These are phyloP conservation scores for Spathaspora sp. DNA, from an alignment of 1,139 yeast species.

Conservation along the genomic window DNA sequence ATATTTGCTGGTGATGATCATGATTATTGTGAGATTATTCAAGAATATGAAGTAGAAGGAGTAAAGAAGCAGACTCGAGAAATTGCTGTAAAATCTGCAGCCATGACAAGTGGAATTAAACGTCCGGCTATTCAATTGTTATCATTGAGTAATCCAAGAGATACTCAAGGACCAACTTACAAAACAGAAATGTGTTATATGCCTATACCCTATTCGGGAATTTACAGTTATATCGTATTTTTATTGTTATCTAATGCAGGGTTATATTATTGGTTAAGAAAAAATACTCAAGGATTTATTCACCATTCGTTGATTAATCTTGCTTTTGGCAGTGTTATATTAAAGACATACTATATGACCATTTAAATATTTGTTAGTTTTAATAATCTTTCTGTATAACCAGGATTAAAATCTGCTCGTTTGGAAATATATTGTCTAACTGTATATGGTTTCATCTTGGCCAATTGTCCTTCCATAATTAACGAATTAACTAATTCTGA, in stretches of 20 bases:
- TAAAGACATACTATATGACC: slow-evolving; percentile 11
- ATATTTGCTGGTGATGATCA: slow-evolving; percentile 95
- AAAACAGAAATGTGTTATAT: slow-evolving; percentile 64
- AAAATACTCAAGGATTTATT: background rate
- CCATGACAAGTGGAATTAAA: slow-evolving; percentile 89
- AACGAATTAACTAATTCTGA: slow-evolving; percentile 67
- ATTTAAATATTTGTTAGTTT: slow-evolving; percentile 14
- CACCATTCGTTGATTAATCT: slow-evolving; percentile 1
- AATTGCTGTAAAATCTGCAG: slow-evolving; percentile 81
- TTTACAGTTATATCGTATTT: slow-evolving; percentile 8
- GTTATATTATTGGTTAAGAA: background rate
- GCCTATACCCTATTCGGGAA: slow-evolving; percentile 58
- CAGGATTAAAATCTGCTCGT: slow-evolving; percentile 66
- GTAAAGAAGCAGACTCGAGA: slow-evolving; percentile 52
- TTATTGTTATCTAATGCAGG: background rate
- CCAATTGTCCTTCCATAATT: slow-evolving; percentile 79
- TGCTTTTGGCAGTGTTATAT: slow-evolving; percentile 8
- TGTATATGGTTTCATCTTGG: slow-evolving; percentile 63
- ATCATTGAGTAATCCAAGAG: slow-evolving; percentile 57
- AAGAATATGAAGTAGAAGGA: slow-evolving; percentile 42
- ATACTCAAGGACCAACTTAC: slow-evolving; percentile 17
- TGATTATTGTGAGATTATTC: slow-evolving; percentile 83
- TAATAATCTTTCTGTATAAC: slow-evolving; percentile 51
- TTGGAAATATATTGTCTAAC: slow-evolving; percentile 70
- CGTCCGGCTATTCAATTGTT: slow-evolving; percentile 84